These are phyloP conservation scores for Jaminaea rosea DNA, from an alignment of 1,284 basidiomycete genomes.

Conservation along the genomic window DNA sequence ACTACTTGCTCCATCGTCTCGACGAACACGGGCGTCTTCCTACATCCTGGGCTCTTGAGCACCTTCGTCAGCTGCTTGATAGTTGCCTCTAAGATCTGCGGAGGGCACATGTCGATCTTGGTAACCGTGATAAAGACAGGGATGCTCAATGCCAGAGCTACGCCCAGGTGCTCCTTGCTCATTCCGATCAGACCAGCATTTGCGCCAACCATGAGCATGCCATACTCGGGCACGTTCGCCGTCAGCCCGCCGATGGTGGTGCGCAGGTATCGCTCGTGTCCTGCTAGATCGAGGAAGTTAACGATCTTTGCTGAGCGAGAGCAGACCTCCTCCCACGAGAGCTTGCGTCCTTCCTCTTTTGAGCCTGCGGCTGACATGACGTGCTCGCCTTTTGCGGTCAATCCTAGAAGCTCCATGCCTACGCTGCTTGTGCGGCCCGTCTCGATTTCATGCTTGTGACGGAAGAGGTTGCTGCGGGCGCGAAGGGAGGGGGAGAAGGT, in stretches of 20 bases:
- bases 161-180: constrained; percentile 87
- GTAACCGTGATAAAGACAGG: constrained; percentile 90
- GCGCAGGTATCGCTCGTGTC: constrained; percentile 53
- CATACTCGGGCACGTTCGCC: constrained; percentile 86
- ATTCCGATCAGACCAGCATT: constrained; percentile 93
- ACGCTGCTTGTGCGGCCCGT: constrained; percentile 88
- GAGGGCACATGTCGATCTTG: constrained; percentile 98
- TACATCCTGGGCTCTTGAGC: constrained; percentile 81
- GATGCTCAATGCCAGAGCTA: constrained; percentile 83
- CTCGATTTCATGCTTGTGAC: constrained; percentile 96
- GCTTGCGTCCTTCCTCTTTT: constrained; percentile 23
- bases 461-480: constrained; percentile 59
- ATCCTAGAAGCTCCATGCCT: constrained; percentile 73
- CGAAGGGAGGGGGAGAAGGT: neutral
- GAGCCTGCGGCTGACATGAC: constrained; percentile 20
- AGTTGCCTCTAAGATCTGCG: constrained; percentile 79
- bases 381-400: constrained; percentile 26
- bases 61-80: constrained; percentile 88
- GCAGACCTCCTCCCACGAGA: constrained; percentile 86
- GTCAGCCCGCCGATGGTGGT: constrained; percentile 92
- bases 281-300: constrained; percentile 47
- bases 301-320: constrained; percentile 81
- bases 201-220: constrained; percentile 88
- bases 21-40: constrained; percentile 41
- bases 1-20: constrained; percentile 24